These are phyloP conservation scores for Mycena kentingensis DNA, from an alignment of 768 basidiomycete genomes.

Conservation along the genomic window DNA sequence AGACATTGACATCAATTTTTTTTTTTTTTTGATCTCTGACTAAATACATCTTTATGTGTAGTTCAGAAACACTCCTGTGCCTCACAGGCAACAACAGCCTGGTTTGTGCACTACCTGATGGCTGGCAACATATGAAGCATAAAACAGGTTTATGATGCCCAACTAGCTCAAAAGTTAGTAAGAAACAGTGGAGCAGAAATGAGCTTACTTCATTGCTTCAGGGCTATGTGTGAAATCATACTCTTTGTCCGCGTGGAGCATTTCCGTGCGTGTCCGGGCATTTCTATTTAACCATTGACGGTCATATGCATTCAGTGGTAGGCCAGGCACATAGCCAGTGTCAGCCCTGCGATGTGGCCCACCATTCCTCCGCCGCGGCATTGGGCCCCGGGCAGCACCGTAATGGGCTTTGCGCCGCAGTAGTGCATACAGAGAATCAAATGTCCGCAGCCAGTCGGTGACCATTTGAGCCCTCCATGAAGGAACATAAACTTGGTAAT, in stretches of 20 bases:
- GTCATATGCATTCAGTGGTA: conserved; percentile 23
- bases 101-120: too few species aligned
- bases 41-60: too few species aligned
- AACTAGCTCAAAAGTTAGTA: too few species aligned
- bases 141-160: too few species aligned
- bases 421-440: conserved; percentile 22
- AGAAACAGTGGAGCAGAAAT: too few species aligned
- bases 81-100: too few species aligned
- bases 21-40: too few species aligned
- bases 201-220: conserved; percentile 15
- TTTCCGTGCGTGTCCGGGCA: not conserved
- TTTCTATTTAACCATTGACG: conserved; percentile 12
- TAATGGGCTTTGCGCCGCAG: not conserved
- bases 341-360: conserved; percentile 1
- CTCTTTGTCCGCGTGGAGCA: not conserved
- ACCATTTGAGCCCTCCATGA: conserved; percentile 20
- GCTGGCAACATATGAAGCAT: too few species aligned
- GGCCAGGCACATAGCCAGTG: conserved; percentile 12
- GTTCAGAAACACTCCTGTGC: too few species aligned
- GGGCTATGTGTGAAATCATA: conserved; percentile 23
- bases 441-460: conserved; percentile 19
- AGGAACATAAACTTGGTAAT: conserved; percentile 13
- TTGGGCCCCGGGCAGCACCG: conserved; percentile 8
- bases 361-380: conserved; percentile 5
- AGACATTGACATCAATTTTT: too few species aligned